Percentiles rank a stretch among this genome's conserved stretches.
Evolutionary conservation across 1,284 basidiomycete species (phyloP).

Genomic region (Rhodotorula sp.): DNA sequence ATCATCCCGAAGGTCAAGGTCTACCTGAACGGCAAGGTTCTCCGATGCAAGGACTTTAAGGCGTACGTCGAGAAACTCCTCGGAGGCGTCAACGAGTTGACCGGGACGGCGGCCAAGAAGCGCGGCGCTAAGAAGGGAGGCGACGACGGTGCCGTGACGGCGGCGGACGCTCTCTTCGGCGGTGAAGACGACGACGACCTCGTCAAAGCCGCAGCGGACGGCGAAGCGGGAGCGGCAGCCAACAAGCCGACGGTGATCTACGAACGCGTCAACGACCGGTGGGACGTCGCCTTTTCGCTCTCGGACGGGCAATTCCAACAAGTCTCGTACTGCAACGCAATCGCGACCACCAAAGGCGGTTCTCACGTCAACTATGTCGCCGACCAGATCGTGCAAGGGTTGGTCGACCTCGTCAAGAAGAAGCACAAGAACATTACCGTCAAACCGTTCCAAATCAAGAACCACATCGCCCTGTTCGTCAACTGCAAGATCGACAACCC

Average conservation of each 20-base stretch:
- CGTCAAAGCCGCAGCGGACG: slow-evolving; percentile 66
- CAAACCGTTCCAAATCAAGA: slow-evolving; percentile 91
- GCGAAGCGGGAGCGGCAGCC: slow-evolving; percentile 55
- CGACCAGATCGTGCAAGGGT: slow-evolving; percentile 79
- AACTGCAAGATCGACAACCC: slow-evolving; percentile 97
- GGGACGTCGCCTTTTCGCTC: slow-evolving; percentile 95
- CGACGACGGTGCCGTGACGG: slow-evolving; percentile 53
- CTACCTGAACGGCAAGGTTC: slow-evolving; percentile 82
- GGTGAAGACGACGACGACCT: slow-evolving; percentile 38
- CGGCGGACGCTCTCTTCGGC: slow-evolving; percentile 26
- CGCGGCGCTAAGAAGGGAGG: not conserved
- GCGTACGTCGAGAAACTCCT: slow-evolving; percentile 94
- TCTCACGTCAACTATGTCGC: slow-evolving; percentile 87
- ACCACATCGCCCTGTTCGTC: slow-evolving; percentile 98
- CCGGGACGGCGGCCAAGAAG: slow-evolving; percentile 21
- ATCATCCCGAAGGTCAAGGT: slow-evolving; percentile 93
- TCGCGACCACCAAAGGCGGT: slow-evolving; percentile 95
- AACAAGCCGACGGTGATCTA: slow-evolving; percentile 76
- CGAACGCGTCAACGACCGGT: slow-evolving; percentile 75
- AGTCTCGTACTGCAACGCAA: slow-evolving; percentile 97
- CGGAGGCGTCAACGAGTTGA: slow-evolving; percentile 51
- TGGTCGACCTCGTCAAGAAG: slow-evolving; percentile 77
- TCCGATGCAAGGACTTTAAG: slow-evolving; percentile 93
- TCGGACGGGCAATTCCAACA: slow-evolving; percentile 85
- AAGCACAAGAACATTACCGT: slow-evolving; percentile 87